Base-by-base conservation (phyloP, 2,329 filamentous ascomycete species). In the Elsinoe batatas region DNA sequence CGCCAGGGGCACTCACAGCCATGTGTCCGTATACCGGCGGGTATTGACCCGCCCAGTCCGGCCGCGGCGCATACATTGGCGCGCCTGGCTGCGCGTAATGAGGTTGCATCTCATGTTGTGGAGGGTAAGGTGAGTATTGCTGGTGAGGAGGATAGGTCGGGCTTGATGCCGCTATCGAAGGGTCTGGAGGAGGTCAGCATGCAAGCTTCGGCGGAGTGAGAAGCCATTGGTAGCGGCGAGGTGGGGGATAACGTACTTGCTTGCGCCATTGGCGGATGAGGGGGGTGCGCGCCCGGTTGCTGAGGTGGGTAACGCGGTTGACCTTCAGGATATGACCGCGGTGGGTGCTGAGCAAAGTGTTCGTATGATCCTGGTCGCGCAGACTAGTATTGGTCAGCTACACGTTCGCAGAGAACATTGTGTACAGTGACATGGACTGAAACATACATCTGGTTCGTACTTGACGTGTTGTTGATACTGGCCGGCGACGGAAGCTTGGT, bases 161-260 rank as follows among this genome's bases (percentile, higher is more conserved):
- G 79, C 89, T 95, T 69, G 89, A 87, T 67, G 88, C 55, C 12
- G 58, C 85, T 72, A 96, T 95, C 72, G 90, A 94, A 68, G 91
- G 90, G 94, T 96, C 91, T 96, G 95, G 91, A 85, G 89, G 89
- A 79, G 94, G 89, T 95, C 88, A 95, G 91, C 94, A 75, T 89
- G 91, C 76, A 85, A 80, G 79, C 4, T 15, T 13, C 17, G 7
- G 15, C 32, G 47, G 22, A n/a, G 13, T 13, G 38, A 20, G 10
- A 12, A 15, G 18, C 38, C 38, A 44, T 44, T 18, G 38, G 15
- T 20, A 8, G 7, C 26, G 10, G 40, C 20, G 18, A 12, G 18
- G 38, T 33, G 10, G 15, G 22, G 53, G 38, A 35, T 15, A 88
- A 95, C 90, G 88, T 88, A 95, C 91, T 95, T 86, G 88, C 88